A percentile compares a stretch with the other conserved stretches of the same genome.
Conservation (phyloP, 768 basidiomycete species). For the Pholiota conissans region DNA sequence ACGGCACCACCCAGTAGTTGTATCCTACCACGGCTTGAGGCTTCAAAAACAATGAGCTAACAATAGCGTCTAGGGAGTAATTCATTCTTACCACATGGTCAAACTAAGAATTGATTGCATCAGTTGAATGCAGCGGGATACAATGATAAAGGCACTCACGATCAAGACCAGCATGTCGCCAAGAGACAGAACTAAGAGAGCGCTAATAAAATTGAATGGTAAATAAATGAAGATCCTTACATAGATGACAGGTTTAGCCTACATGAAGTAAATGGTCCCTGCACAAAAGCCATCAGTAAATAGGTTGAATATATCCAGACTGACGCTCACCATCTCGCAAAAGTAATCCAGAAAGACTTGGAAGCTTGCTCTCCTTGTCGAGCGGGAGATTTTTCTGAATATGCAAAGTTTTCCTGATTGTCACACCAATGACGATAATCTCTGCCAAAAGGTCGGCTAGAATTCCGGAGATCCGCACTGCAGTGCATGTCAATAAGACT, state of each 20-base stretch:
- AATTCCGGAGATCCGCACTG: constrained; percentile 29
- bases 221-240: no score
- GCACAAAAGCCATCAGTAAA: constrained; percentile 18
- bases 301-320: background rate
- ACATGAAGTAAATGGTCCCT: constrained; percentile 1
- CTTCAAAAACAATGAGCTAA: constrained; percentile 7
- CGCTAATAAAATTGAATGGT: constrained; percentile 11
- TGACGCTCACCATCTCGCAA: constrained; percentile 23
- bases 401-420: constrained; percentile 25
- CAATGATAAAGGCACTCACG: constrained; percentile 13
- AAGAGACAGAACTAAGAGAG: constrained; percentile 28
- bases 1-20: constrained; percentile 35
- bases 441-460: constrained; percentile 29
- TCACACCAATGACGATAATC: constrained; percentile 28
- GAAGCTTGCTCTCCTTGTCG: constrained; percentile 18
- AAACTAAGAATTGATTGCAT: constrained; percentile 2
- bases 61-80: background rate
- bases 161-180: constrained; percentile 33
- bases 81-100: constrained; percentile 18
- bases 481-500: background rate
- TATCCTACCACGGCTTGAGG: constrained; percentile 28
- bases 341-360: constrained; percentile 23
- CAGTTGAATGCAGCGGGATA: background rate
- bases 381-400: constrained; percentile 20
- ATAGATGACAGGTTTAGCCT: background rate